Conservation (phyloP, 495 filamentous ascomycete genomes). For the Xylaria longipes region DNA sequence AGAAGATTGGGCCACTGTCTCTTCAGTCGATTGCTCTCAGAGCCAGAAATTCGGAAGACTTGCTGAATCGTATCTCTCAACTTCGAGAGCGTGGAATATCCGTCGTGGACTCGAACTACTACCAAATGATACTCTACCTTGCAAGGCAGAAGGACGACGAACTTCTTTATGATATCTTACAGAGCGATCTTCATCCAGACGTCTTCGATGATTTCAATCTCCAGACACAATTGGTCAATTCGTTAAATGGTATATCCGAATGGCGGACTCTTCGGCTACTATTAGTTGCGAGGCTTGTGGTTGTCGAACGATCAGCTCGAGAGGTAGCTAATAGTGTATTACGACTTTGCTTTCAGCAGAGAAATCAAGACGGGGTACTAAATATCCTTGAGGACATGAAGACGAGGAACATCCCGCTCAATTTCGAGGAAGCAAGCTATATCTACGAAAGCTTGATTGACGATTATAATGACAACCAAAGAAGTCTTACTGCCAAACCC, state of each 20-base stretch:
- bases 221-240: conserved; percentile 54
- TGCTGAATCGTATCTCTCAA: conserved; percentile 61
- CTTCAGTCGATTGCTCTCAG: conserved; percentile 73
- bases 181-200: conserved; percentile 78
- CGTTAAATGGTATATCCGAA: conserved; percentile 35
- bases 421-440: conserved; percentile 26
- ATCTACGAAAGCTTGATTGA: conserved; percentile 33
- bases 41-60: conserved; percentile 57
- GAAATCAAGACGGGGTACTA: conserved; percentile 29
- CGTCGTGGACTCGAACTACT: conserved; percentile 63
- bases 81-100: conserved; percentile 66
- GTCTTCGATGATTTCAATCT: conserved; percentile 66
- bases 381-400: conserved; percentile 43
- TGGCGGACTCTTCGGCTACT: conserved; percentile 42
- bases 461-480: conserved; percentile 26
- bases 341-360: conserved; percentile 27
- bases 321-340: conserved; percentile 36
- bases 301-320: conserved; percentile 29
- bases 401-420: conserved; percentile 32
- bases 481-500: conserved; percentile 26
- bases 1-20: conserved; percentile 72
- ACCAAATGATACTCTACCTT: conserved; percentile 63
- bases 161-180: conserved; percentile 64
- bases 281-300: conserved; percentile 35
- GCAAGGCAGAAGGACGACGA: conserved; percentile 60